Evolutionary conservation across 164 flowering plant genomes (phyloP).

Genomic region (Macadamia tetraphylla): DNA sequence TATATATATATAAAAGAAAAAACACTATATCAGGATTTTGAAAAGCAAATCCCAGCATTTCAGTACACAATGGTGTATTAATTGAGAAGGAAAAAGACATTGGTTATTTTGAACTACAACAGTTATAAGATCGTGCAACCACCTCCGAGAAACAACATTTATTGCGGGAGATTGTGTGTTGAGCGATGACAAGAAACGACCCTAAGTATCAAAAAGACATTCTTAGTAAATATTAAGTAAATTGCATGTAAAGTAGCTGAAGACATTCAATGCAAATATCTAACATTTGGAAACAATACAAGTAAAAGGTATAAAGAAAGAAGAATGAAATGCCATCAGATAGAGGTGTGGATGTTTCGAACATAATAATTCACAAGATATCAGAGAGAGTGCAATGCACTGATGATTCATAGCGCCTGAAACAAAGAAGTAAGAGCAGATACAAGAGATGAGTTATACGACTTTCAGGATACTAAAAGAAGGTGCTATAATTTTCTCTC

Average conservation of each 20-base stretch:
- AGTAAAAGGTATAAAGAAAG: not conserved
- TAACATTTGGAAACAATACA: not conserved
- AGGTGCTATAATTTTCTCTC: too few relatives aligned
- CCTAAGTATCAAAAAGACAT: slow-evolving; percentile 39
- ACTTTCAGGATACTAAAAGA: too few relatives aligned
- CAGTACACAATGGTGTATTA: not conserved
- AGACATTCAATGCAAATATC: not conserved
- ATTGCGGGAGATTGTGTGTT: slow-evolving; percentile 75
- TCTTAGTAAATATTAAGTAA: not conserved
- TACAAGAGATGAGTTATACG: too few relatives aligned
- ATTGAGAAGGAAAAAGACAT: too few relatives aligned
- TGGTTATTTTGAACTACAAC: not conserved
- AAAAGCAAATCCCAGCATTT: not conserved
- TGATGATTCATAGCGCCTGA: too few relatives aligned
- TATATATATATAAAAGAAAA: slow-evolving; percentile 21
- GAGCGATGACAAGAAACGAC: slow-evolving; percentile 77
- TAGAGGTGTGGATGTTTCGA: not conserved
- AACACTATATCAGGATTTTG: too few relatives aligned
- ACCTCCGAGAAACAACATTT: slow-evolving; percentile 89
- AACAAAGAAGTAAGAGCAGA: too few relatives aligned
- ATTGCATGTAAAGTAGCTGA: not conserved
- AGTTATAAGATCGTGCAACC: slow-evolving; percentile 4
- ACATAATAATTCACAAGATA: not conserved
- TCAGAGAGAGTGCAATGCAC: too few relatives aligned
- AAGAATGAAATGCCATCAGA: not conserved